phyloP scores from a whole-genome alignment of 148 eudicot genomes.

The Beta vulgaris region DNA sequence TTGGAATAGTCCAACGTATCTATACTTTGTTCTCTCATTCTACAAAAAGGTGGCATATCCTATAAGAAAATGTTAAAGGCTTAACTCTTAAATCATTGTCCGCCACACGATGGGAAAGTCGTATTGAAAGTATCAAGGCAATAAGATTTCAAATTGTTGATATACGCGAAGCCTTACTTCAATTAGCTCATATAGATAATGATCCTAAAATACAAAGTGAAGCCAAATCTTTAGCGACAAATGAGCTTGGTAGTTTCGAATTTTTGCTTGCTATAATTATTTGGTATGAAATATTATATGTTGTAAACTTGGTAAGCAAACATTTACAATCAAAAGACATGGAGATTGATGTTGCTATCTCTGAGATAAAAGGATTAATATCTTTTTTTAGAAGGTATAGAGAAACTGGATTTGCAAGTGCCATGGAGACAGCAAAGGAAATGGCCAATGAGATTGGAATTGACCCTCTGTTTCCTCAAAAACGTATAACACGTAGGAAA shows the following conservation, averaged over 20 bases:
- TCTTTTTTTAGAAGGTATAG: slow-evolving; percentile 11
- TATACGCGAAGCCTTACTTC: not conserved
- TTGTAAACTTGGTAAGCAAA: slow-evolving; percentile 16
- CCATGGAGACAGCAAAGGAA: slow-evolving; percentile 2
- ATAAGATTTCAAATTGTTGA: not conserved
- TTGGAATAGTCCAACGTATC: not conserved
- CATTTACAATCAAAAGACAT: slow-evolving; percentile 11
- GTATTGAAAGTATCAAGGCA: too few species aligned
- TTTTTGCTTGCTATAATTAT: slow-evolving; percentile 11
- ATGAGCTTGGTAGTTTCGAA: slow-evolving; percentile 18
- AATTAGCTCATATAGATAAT: not conserved
- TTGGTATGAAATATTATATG: slow-evolving; percentile 23
- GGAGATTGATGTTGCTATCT: slow-evolving; percentile 19
- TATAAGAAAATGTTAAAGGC: not conserved
- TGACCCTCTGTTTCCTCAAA: not conserved
- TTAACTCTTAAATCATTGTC: slow-evolving; percentile 9
- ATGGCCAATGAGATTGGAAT: slow-evolving; percentile 1
- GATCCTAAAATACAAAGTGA: too few species aligned
- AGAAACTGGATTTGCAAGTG: not conserved
- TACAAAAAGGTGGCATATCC: slow-evolving; percentile 1
- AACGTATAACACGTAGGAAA: not conserved
- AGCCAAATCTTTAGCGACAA: slow-evolving; percentile 11
- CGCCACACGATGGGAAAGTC: not conserved
- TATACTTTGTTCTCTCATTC: slow-evolving; percentile 1
- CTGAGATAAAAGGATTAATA: slow-evolving; percentile 4